Conservation (phyloP, 768 basidiomycete species). For the Phanerochaete carnosa region DNA sequence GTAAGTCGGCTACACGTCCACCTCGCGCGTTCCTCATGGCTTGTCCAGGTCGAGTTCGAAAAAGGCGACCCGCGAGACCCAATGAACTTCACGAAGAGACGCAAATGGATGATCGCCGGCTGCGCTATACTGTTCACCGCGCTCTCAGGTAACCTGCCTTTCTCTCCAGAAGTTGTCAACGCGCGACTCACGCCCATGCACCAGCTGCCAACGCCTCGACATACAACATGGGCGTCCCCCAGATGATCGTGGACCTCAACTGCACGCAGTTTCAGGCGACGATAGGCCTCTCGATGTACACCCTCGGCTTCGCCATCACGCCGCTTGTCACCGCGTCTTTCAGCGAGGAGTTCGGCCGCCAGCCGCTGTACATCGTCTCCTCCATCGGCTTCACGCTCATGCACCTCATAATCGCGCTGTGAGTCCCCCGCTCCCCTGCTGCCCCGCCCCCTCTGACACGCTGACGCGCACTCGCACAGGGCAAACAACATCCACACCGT, state of each 20-base stretch:
- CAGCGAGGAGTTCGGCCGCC: constrained; percentile 71
- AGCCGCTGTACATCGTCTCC: constrained; percentile 54
- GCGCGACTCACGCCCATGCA: neutral
- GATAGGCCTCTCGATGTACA: constrained; percentile 42
- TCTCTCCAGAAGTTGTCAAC: neutral
- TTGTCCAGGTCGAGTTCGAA: constrained; percentile 32
- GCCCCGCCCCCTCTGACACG: neutral
- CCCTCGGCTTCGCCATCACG: constrained; percentile 58
- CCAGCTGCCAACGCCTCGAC: constrained; percentile 49
- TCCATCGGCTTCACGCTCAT: constrained; percentile 45
- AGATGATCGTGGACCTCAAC: constrained; percentile 48
- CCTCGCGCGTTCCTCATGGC: neutral
- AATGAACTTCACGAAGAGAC: constrained; percentile 24
- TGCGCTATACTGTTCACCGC: constrained; percentile 47
- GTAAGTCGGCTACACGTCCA: constrained; percentile 7
- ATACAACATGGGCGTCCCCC: constrained; percentile 52
- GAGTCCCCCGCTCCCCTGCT: constrained; percentile 11
- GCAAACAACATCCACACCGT: constrained; percentile 54
- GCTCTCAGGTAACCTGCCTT: constrained; percentile 38
- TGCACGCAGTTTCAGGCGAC: constrained; percentile 28
- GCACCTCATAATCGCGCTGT: constrained; percentile 46
- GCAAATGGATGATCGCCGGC: constrained; percentile 39
- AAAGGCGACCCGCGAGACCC: constrained; percentile 31
- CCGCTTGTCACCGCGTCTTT: constrained; percentile 67
- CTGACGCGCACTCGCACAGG: constrained; percentile 18